Conservation (phyloP, 2,329 filamentous ascomycete genomes). For the Rhinocladiella mackenziei region DNA sequence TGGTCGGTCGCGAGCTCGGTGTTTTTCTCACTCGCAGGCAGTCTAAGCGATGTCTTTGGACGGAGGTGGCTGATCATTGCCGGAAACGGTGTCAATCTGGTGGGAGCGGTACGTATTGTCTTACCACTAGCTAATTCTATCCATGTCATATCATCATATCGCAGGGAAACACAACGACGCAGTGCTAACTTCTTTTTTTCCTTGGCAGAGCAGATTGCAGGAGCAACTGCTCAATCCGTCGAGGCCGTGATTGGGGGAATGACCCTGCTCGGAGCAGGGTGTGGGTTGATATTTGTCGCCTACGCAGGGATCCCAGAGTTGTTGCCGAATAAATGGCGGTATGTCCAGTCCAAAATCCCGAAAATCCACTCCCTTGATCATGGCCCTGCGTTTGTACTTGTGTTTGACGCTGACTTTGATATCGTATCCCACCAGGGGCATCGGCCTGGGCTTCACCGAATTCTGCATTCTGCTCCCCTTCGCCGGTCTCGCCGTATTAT, state of each 20-base stretch:
- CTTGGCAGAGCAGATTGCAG: slow-evolving; percentile 38
- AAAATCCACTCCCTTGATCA: too few species aligned
- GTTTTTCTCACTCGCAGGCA: slow-evolving; percentile 33
- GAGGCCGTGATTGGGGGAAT: slow-evolving; percentile 37
- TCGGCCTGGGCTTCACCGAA: slow-evolving; percentile 31
- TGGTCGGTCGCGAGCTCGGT: slow-evolving; percentile 18
- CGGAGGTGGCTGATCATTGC: slow-evolving; percentile 34
- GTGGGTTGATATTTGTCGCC: slow-evolving; percentile 38
- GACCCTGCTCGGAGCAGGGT: slow-evolving; percentile 35
- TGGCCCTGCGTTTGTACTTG: too few species aligned
- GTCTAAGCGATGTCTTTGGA: slow-evolving; percentile 38
- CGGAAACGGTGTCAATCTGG: slow-evolving; percentile 34
- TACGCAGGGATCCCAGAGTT: slow-evolving; percentile 38
- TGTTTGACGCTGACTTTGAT: too few species aligned
- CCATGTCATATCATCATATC: too few species aligned
- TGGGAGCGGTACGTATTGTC: slow-evolving; percentile 34
- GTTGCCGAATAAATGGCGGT: slow-evolving; percentile 39
- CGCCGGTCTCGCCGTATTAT: slow-evolving; percentile 41
- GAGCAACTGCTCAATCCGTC: slow-evolving; percentile 36
- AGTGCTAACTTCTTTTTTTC: not conserved
- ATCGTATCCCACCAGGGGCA: too few species aligned
- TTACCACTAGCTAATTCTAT: not conserved
- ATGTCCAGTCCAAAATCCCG: too few species aligned
- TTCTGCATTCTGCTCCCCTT: slow-evolving; percentile 39
- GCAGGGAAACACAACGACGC: too few species aligned